Conservation (phyloP, 495 filamentous ascomycete genomes). For the Pseudotulostoma volvatum region DNA sequence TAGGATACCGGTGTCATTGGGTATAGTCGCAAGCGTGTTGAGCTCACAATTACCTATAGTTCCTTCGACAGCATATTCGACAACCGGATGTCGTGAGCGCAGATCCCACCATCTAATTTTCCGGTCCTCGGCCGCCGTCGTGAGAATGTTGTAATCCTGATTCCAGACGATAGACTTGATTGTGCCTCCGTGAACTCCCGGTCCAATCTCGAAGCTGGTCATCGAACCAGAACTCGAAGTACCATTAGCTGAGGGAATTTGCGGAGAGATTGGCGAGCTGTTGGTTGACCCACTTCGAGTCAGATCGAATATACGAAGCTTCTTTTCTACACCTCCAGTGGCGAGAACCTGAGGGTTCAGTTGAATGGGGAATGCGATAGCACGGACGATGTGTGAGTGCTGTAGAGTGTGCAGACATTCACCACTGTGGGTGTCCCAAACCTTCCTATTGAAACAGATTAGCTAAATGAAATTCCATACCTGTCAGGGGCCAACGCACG, state of each 20-base stretch:
- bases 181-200: constrained; percentile 61
- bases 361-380: constrained; percentile 68
- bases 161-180: constrained; percentile 96
- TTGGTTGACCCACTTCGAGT: constrained; percentile 29
- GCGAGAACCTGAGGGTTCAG: constrained; percentile 66
- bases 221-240: constrained; percentile 25
- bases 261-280: constrained; percentile 21
- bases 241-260: constrained; percentile 13
- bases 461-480: background rate
- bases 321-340: constrained; percentile 91
- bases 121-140: constrained; percentile 81
- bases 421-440: constrained; percentile 93
- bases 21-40: constrained; percentile 31
- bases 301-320: constrained; percentile 85
- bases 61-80: constrained; percentile 60
- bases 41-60: constrained; percentile 82
- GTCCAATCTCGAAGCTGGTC: constrained; percentile 68
- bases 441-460: constrained; percentile 40
- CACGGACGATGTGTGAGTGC: constrained; percentile 87
- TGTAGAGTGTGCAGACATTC: constrained; percentile 77
- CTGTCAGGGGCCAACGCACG: constrained; percentile 37
- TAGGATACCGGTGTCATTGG: constrained; percentile 29
- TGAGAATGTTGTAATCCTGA: constrained; percentile 65
- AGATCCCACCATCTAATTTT: constrained; percentile 91
- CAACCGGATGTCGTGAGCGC: constrained; percentile 49